phyloP scores from a whole-genome alignment of 305 asterid genomes.

The Rubia peregrina region DNA sequence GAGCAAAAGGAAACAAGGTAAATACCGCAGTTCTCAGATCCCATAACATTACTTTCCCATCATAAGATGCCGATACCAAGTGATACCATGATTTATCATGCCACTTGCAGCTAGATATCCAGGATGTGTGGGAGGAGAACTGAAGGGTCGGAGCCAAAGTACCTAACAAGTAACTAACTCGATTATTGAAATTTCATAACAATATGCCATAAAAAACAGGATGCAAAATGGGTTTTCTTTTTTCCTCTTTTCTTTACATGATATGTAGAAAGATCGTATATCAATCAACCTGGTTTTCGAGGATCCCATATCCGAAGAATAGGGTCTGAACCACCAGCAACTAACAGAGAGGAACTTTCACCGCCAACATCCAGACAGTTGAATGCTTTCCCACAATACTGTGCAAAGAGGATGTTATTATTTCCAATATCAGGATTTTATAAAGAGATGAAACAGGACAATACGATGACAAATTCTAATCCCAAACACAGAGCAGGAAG shows the following conservation, averaged over 20 bases:
- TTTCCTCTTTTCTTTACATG: background rate
- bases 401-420: constrained; percentile 16
- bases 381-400: constrained; percentile 72
- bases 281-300: constrained; percentile 72
- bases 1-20: constrained; percentile 16
- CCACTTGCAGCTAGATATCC: constrained; percentile 99
- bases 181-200: background rate
- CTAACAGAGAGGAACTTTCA: constrained; percentile 81
- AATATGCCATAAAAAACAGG: background rate
- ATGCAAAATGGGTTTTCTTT: background rate
- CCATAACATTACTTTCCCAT: constrained; percentile 96
- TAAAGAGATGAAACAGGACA: too few species aligned
- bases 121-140: constrained; percentile 72
- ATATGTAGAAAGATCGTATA: constrained; percentile 11
- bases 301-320: constrained; percentile 96
- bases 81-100: constrained; percentile 82
- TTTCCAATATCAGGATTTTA: too few species aligned
- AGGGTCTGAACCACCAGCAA: constrained; percentile 80
- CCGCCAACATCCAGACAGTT: constrained; percentile 91
- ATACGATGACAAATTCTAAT: background rate
- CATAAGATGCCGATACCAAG: constrained; percentile 80
- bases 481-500: background rate
- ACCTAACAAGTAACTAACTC: constrained; percentile 33
- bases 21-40: constrained; percentile 89
- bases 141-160: constrained; percentile 68